Conservation (phyloP, 2,329 filamentous ascomycete genomes). For the Aureobasidium musti region DNA sequence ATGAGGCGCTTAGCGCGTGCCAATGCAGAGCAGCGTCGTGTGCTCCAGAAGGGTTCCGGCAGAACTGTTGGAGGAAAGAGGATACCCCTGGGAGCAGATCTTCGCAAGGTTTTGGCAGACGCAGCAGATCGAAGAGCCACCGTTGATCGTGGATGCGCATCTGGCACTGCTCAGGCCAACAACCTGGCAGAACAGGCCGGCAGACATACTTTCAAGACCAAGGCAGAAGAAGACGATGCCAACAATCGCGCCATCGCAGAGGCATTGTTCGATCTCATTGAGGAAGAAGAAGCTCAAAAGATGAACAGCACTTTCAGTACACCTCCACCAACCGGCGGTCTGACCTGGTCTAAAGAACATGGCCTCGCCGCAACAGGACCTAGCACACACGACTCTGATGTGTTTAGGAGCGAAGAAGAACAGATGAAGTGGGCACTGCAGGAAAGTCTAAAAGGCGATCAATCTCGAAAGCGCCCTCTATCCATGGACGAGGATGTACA, state of each 20-base stretch:
- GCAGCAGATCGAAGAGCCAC: slow-evolving; percentile 68
- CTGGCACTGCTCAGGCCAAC: slow-evolving; percentile 65
- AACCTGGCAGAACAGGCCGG: slow-evolving; percentile 68
- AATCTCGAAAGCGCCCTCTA: slow-evolving; percentile 17
- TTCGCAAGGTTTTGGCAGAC: slow-evolving; percentile 70
- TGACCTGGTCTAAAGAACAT: slow-evolving; percentile 43
- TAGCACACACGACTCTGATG: slow-evolving; percentile 11
- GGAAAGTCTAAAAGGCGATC: slow-evolving; percentile 36
- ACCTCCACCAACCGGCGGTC: slow-evolving; percentile 55
- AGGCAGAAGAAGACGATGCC: slow-evolving; percentile 84
- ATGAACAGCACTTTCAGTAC: slow-evolving; percentile 57
- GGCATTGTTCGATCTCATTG: slow-evolving; percentile 81
- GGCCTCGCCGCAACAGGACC: slow-evolving; percentile 39
- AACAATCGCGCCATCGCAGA: slow-evolving; percentile 85
- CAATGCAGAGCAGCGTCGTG: slow-evolving; percentile 66
- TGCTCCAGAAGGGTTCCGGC: slow-evolving; percentile 63
- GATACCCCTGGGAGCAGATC: slow-evolving; percentile 62
- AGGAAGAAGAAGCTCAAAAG: slow-evolving; percentile 66
- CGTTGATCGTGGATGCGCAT: slow-evolving; percentile 73
- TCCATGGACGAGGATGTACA: slow-evolving; percentile 14
- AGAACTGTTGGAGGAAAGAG: slow-evolving; percentile 69
- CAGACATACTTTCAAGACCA: slow-evolving; percentile 74
- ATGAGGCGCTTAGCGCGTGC: slow-evolving; percentile 71
- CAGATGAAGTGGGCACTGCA: slow-evolving; percentile 44
- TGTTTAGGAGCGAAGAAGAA: slow-evolving; percentile 40